Conservation (phyloP, 139 green algal species). For the Chlorella vulgaris region DNA sequence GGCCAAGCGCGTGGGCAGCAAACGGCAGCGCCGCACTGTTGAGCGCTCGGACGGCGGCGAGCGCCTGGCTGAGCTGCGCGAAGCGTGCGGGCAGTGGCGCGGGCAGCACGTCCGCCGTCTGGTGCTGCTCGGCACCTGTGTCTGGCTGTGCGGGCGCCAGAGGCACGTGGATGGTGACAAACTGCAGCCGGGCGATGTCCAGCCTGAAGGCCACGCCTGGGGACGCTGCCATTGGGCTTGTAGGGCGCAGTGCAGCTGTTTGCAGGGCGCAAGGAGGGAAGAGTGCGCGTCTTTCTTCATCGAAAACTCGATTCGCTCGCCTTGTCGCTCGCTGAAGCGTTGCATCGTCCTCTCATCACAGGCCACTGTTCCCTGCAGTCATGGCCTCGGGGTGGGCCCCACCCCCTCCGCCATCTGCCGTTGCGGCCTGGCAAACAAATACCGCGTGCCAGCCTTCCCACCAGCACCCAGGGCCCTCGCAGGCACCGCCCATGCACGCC, state of each 20-base stretch:
- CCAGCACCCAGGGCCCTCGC: not conserved
- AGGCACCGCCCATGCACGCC: not conserved
- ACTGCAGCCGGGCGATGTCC: not conserved
- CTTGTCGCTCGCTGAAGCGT: too few species aligned
- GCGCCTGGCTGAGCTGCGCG: not conserved
- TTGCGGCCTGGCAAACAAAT: too few species aligned
- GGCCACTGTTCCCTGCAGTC: not conserved
- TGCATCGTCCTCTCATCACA: too few species aligned
- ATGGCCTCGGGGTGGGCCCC: not conserved
- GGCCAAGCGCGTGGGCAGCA: not conserved
- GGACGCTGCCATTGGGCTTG: not conserved
- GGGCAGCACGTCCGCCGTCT: not conserved
- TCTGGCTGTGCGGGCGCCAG: not conserved
- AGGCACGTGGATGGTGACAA: slow-evolving; percentile 5
- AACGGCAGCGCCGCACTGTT: slow-evolving; percentile 17
- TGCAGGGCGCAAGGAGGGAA: not conserved
- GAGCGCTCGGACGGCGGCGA: not conserved
- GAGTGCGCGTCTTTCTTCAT: too few species aligned
- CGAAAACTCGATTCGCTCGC: too few species aligned
- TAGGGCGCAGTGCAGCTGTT: not conserved
- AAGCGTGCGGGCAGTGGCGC: not conserved
- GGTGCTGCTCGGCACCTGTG: not conserved
- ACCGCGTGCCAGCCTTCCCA: slow-evolving; percentile 1
- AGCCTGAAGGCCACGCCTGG: not conserved
- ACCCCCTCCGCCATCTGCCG: too few species aligned